Percentiles rank a stretch among this genome's conserved stretches.
These are phyloP conservation scores for Mycena latifolia DNA, from an alignment of 768 basidiomycete species.

Conservation along the genomic window DNA sequence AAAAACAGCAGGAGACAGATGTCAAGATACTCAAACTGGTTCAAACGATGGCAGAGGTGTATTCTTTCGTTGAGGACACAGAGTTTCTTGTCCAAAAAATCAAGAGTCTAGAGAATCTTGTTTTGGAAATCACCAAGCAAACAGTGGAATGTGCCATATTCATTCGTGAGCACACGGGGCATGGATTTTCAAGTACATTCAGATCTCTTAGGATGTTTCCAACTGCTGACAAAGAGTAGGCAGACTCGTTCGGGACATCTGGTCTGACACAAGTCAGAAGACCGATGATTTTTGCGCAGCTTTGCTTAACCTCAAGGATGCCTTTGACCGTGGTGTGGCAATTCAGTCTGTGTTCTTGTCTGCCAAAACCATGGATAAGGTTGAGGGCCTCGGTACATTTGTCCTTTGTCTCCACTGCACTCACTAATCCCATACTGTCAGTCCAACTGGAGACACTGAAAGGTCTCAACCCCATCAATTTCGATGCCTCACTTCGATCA, in stretches of 20 bases:
- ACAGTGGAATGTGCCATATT: neutral
- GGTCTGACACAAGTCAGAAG: neutral
- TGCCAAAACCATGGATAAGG: neutral
- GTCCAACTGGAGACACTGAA: neutral
- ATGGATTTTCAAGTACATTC: neutral
- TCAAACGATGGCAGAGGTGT: neutral
- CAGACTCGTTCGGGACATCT: neutral
- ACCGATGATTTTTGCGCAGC: conserved; percentile 1
- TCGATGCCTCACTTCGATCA: neutral
- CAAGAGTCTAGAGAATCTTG: neutral
- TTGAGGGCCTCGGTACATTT: neutral
- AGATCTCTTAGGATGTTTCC: no score
- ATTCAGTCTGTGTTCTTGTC: conserved; percentile 6
- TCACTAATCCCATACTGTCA: neutral
- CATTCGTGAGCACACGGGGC: neutral
- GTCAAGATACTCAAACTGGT: neutral
- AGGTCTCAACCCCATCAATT: neutral
- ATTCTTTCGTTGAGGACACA: neutral
- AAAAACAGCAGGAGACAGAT: neutral
- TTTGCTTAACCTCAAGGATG: neutral
- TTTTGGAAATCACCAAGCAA: neutral
- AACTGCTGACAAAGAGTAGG: neutral
- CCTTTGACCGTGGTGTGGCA: conserved; percentile 4
- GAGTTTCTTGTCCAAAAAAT: neutral
- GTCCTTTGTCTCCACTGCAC: no score